Conservation (phyloP, 1,284 basidiomycete species). For the Austroboletus niveus region DNA sequence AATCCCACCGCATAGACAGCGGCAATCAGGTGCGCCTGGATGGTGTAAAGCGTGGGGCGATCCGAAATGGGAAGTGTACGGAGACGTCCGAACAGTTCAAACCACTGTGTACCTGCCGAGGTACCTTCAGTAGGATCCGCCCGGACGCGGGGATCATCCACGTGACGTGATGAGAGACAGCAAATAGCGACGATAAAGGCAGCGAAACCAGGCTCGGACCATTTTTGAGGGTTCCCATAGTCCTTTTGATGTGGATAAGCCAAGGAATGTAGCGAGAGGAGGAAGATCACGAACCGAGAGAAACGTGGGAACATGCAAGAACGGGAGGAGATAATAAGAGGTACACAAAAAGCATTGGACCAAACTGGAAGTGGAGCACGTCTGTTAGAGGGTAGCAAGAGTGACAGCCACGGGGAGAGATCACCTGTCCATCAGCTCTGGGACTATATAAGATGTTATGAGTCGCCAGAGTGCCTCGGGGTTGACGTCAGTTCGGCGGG, state of each 20-base stretch:
- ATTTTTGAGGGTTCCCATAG: conserved; percentile 88
- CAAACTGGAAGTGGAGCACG: conserved; percentile 43
- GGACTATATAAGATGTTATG: conserved; percentile 73
- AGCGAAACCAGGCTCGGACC: conserved; percentile 90
- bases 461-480: conserved; percentile 74
- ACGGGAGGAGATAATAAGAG: conserved; percentile 88
- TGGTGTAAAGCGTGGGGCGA: conserved; percentile 83
- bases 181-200: conserved; percentile 88
- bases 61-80: conserved; percentile 86
- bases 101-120: conserved; percentile 87
- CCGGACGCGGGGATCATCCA: conserved; percentile 85
- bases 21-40: conserved; percentile 83
- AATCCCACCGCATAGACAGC: conserved; percentile 87
- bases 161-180: conserved; percentile 84
- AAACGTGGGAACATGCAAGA: conserved; percentile 87
- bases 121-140: conserved; percentile 76
- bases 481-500: conserved; percentile 71
- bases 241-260: conserved; percentile 49
- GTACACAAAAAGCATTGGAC: conserved; percentile 84
- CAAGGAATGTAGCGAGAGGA: conserved; percentile 2
- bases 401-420: conserved; percentile 20
- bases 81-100: conserved; percentile 80
- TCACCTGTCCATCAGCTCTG: conserved; percentile 88
- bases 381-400: conserved; percentile 15
- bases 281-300: conserved; percentile 56